Conservation (phyloP, 805 yeast genomes). For the Schwanniomyces pseudopolymorphus region DNA sequence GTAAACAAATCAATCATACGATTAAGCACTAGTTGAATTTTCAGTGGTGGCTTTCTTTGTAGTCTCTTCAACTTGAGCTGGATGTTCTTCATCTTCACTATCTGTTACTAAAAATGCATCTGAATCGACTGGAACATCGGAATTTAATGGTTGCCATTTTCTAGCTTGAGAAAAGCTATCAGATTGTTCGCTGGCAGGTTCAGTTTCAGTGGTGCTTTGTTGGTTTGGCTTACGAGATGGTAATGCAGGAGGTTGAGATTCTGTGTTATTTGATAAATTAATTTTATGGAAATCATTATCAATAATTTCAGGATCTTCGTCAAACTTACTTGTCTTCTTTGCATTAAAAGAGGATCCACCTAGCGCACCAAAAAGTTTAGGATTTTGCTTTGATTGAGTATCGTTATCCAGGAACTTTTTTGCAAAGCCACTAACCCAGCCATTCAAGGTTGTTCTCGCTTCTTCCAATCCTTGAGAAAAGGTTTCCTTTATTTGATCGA, state of each 20-base stretch:
- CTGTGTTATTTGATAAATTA: slow-evolving; percentile 32
- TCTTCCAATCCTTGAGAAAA: slow-evolving; percentile 77
- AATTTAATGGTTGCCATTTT: slow-evolving; percentile 40
- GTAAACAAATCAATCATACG: not conserved
- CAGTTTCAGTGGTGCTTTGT: not conserved
- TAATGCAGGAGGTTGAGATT: slow-evolving; percentile 16
- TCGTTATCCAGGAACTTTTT: slow-evolving; percentile 41
- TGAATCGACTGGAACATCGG: slow-evolving; percentile 39
- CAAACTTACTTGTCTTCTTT: slow-evolving; percentile 31
- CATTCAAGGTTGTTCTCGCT: slow-evolving; percentile 69
- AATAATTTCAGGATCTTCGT: slow-evolving; percentile 57
- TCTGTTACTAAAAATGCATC: slow-evolving; percentile 47
- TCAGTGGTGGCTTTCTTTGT: not conserved
- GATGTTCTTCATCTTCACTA: slow-evolving; percentile 40
- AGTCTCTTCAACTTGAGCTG: not conserved
- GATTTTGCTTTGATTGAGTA: slow-evolving; percentile 12
- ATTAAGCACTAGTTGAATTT: not conserved
- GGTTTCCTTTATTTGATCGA: slow-evolving; percentile 65
- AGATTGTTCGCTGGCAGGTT: not conserved
- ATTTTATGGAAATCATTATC: slow-evolving; percentile 49
- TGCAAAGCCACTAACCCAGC: slow-evolving; percentile 73
- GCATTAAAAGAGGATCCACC: slow-evolving; percentile 40
- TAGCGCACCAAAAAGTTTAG: slow-evolving; percentile 45
- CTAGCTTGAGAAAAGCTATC: slow-evolving; percentile 10
- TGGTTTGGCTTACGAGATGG: slow-evolving; percentile 11